These are phyloP conservation scores for Teunomyces atbi DNA, from an alignment of 805 yeast species.

Conservation along the genomic window DNA sequence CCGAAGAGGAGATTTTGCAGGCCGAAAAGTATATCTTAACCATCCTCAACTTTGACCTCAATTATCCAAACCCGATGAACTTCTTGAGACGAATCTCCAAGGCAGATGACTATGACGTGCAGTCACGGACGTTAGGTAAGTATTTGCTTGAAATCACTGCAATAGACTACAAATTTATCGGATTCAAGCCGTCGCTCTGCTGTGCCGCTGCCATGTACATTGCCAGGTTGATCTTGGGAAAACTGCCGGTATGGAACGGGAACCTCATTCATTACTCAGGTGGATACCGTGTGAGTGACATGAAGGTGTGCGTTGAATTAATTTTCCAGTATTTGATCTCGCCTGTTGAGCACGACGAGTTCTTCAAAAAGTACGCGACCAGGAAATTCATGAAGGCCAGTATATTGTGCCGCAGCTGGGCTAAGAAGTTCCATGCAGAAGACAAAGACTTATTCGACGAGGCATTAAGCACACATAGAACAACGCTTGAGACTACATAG, in stretches of 20 bases:
- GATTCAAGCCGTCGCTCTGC: constrained; percentile 69
- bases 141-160: constrained; percentile 75
- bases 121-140: constrained; percentile 81
- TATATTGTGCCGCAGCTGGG: constrained; percentile 80
- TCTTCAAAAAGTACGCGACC: constrained; percentile 89
- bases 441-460: constrained; percentile 40
- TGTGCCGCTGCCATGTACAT: constrained; percentile 89
- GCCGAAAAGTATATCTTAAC: constrained; percentile 81
- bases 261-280: constrained; percentile 90
- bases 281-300: constrained; percentile 72
- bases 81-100: constrained; percentile 84
- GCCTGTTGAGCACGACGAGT: constrained; percentile 88
- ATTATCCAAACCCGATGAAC: constrained; percentile 88
- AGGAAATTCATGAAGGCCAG: constrained; percentile 86
- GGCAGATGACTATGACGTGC: constrained; percentile 86
- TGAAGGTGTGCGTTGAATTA: constrained; percentile 70
- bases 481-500: constrained; percentile 12
- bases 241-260: constrained; percentile 71
- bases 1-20: constrained; percentile 74
- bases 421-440: constrained; percentile 54
- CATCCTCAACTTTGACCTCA: constrained; percentile 68
- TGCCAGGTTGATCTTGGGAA: constrained; percentile 70
- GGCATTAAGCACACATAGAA: constrained; percentile 18
- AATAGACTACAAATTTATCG: constrained; percentile 73
- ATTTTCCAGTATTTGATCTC: constrained; percentile 73